phyloP scores from a whole-genome alignment of 257 asterid species.

The Solanum virginianum region DNA sequence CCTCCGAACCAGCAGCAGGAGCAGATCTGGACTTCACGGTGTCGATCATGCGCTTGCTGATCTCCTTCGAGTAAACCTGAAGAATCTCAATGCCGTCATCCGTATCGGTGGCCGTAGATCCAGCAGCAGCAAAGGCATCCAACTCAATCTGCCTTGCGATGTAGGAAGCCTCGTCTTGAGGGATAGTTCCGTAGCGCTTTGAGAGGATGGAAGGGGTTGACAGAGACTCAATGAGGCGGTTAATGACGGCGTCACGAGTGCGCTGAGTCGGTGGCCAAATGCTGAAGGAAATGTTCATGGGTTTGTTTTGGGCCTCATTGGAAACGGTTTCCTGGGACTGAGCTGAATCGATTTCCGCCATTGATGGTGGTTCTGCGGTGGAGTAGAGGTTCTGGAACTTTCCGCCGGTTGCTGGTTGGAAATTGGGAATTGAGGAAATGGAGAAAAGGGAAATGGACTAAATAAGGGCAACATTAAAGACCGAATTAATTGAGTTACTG shows the following conservation, averaged over 20 bases:
- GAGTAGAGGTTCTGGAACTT: background rate
- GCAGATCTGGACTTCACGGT: conserved; percentile 74
- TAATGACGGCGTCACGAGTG: conserved; percentile 75
- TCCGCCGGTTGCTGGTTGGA: background rate
- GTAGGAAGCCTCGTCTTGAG: conserved; percentile 60
- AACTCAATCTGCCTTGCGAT: conserved; percentile 52
- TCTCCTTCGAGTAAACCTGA: conserved; percentile 81
- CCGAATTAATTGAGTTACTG: background rate
- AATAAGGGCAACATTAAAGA: background rate
- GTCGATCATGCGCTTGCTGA: conserved; percentile 72
- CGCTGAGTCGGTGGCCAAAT: conserved; percentile 88
- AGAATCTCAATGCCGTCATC: conserved; percentile 75
- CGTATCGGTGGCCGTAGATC: conserved; percentile 19
- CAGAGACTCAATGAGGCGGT: conserved; percentile 67
- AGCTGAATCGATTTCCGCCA: conserved; percentile 17
- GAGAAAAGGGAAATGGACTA: background rate
- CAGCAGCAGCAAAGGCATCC: conserved; percentile 55
- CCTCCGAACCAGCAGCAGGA: conserved; percentile 3
- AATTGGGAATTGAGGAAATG: background rate
- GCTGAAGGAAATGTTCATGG: conserved; percentile 35
- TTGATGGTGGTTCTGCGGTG: conserved; percentile 9
- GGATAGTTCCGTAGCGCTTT: conserved; percentile 70
- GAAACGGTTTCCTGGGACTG: background rate
- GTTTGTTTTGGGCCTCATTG: conserved; percentile 8
- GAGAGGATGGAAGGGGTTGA: conserved; percentile 69